Base-by-base conservation (phyloP, 306 rosid species). In the Prinsepia uniflora region DNA sequence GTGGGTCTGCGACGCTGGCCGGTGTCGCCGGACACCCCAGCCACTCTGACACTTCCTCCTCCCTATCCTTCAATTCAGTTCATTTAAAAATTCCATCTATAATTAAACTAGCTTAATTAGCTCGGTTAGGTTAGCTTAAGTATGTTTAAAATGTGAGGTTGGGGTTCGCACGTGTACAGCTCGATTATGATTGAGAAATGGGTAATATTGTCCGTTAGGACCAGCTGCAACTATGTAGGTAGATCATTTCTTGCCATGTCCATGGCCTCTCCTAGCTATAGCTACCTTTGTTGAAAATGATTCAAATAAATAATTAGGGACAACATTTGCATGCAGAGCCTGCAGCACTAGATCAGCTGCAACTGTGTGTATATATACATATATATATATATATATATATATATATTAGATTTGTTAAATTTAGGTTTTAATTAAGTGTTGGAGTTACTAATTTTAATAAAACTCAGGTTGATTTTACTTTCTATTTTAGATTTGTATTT, bases 161-260 rank as follows among this genome's bases (percentile, higher is more conserved):
- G 48, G 47, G 62, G 56, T 17, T 89, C 72, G 67, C 89, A 87
- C 86, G 94, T 80, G 86, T 83, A 86, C 92, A 83, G 84, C 87
- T 84, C 75, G 61, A 59, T 65, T 69, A 68, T 52, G 55, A 83
- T 70, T 56, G 82, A 75, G 67, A 70, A 74, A 63, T 49, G 14
- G 57, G 11, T 3, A 30, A 2, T 22, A 34, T 46, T n/a, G 61
- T 63, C 69, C 70, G 13, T 78, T 69, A 81, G 64, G 77, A 55
- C 70, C 56, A 47, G 18, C 36, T 30, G 36, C 14, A 30, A 48
- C 54, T 59, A 24, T 55, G 44, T 40, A 24, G 20, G 61, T 46
- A 24, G 20, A 66, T 46, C 19, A 42, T 8, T 4, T 36, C 45
- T 53, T 53, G 58, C 19, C 18, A 8, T 53, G 36, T 2, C 36